Conservation (phyloP, 2,329 filamentous ascomycete species). For the Penicillium capsulatum region DNA sequence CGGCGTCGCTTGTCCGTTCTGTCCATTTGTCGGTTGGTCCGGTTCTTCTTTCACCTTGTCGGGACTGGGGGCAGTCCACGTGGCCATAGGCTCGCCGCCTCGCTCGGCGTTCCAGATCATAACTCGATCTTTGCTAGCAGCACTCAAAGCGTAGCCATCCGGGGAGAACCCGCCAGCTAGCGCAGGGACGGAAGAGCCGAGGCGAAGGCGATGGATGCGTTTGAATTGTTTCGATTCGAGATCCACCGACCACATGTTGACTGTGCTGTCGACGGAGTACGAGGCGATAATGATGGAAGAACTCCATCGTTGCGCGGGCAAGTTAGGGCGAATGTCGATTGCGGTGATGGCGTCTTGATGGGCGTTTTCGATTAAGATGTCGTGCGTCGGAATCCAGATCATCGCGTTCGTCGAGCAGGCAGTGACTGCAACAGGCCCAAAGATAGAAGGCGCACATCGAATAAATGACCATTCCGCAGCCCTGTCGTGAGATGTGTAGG, state of each 20-base stretch:
- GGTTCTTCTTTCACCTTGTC: slow-evolving; percentile 33
- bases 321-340: slow-evolving; percentile 40
- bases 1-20: slow-evolving; percentile 30
- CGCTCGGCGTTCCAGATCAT: slow-evolving; percentile 48
- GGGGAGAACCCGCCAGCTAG: slow-evolving; percentile 45
- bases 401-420: slow-evolving; percentile 38
- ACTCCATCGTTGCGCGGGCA: slow-evolving; percentile 23
- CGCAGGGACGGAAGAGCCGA: slow-evolving; percentile 37
- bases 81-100: slow-evolving; percentile 42
- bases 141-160: slow-evolving; percentile 46
- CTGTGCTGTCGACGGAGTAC: slow-evolving; percentile 43
- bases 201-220: slow-evolving; percentile 35
- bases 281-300: slow-evolving; percentile 40
- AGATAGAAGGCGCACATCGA: slow-evolving; percentile 30
- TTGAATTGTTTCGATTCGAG: slow-evolving; percentile 35
- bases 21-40: slow-evolving; percentile 32
- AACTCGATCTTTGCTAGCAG: slow-evolving; percentile 42
- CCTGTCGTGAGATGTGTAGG: slow-evolving; percentile 28
- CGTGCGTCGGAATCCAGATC: slow-evolving; percentile 46
- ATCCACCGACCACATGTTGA: slow-evolving; percentile 45
- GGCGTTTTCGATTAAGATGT: slow-evolving; percentile 36
- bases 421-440: slow-evolving; percentile 35
- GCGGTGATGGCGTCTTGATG: slow-evolving; percentile 44
- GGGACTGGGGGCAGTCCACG: slow-evolving; percentile 33
- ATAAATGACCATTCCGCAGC: slow-evolving; percentile 42